Conservation (phyloP, 1,284 basidiomycete species). For the Volvariella surrecta region DNA sequence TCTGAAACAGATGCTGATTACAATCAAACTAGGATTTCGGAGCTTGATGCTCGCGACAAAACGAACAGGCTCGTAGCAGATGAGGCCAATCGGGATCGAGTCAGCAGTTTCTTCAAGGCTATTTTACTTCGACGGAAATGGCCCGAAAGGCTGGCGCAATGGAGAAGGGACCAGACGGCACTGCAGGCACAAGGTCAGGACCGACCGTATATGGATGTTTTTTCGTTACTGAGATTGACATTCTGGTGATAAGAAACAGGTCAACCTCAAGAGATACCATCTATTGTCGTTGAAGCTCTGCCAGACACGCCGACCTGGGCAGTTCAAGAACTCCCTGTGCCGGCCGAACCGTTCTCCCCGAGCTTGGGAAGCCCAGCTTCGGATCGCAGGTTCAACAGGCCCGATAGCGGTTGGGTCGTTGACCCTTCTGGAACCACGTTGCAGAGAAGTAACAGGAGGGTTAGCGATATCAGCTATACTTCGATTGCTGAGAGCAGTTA, state of each 20-base stretch:
- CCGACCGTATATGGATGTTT: not conserved
- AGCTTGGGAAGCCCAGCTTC: slow-evolving; percentile 32
- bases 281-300: slow-evolving; percentile 54
- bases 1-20: slow-evolving; percentile 5
- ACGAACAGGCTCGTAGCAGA: slow-evolving; percentile 76
- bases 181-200: slow-evolving; percentile 24
- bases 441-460: slow-evolving; percentile 44
- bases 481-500: slow-evolving; percentile 42
- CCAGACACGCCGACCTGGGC: slow-evolving; percentile 41
- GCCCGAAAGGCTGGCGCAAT: slow-evolving; percentile 27
- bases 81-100: slow-evolving; percentile 77
- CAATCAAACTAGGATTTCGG: slow-evolving; percentile 54
- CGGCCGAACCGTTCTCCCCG: slow-evolving; percentile 20
- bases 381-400: slow-evolving; percentile 25
- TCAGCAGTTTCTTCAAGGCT: slow-evolving; percentile 70
- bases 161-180: slow-evolving; percentile 26
- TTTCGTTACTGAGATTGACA: slow-evolving; percentile 6
- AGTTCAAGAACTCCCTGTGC: slow-evolving; percentile 48
- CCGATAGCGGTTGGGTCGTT: slow-evolving; percentile 38
- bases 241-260: not conserved
- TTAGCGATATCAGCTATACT: slow-evolving; percentile 52
- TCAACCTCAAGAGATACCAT: slow-evolving; percentile 56
- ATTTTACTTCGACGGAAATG: slow-evolving; percentile 58
- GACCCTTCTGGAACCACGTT: slow-evolving; percentile 36
- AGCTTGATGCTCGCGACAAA: slow-evolving; percentile 68